Percentiles rank a stretch among this genome's conserved stretches.
Evolutionary conservation across 208 protist species (phyloP).

Genomic region (Crithidia brevicula): DNA sequence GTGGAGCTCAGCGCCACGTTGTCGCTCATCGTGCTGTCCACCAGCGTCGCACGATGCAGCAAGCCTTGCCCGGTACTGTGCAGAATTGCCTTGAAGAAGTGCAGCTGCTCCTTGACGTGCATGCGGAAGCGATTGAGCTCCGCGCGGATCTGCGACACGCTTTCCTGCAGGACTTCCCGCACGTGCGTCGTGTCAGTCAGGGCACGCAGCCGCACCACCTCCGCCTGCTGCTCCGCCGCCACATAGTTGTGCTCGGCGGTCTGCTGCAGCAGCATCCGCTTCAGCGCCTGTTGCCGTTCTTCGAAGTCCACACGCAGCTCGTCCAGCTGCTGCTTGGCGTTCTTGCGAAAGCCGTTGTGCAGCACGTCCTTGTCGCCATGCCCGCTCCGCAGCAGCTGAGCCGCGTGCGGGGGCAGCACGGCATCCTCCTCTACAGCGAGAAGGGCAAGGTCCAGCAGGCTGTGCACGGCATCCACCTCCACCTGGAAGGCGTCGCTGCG

Average conservation of each 20-base stretch:
- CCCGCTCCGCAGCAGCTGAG: conserved; percentile 24
- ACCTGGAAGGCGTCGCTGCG: conserved; percentile 1
- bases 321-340: conserved; percentile 43
- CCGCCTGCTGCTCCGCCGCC: conserved; percentile 55
- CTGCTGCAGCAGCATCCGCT: conserved; percentile 51
- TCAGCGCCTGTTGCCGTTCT: conserved; percentile 56
- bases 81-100: conserved; percentile 53
- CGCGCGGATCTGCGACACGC: conserved; percentile 42
- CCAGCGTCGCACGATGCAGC: conserved; percentile 47
- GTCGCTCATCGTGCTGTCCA: conserved; percentile 67
- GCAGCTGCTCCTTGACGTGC: conserved; percentile 48
- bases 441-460: conserved; percentile 83
- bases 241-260: conserved; percentile 52
- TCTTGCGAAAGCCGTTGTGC: conserved; percentile 18
- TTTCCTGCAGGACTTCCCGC: conserved; percentile 34
- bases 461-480: conserved; percentile 63
- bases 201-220: conserved; percentile 66
- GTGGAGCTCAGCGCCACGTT: conserved; percentile 61
- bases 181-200: conserved; percentile 66
- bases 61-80: conserved; percentile 53
- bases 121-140: conserved; percentile 50
- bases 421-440: conserved; percentile 86
- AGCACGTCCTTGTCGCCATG: conserved; percentile 33
- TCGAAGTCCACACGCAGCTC: conserved; percentile 54
- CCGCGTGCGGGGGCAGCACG: conserved; percentile 29